Percentiles rank a stretch among this genome's conserved stretches.
These are phyloP conservation scores for Staphylotrichum longicolle DNA, from an alignment of 495 filamentous ascomycete species.

Conservation along the genomic window DNA sequence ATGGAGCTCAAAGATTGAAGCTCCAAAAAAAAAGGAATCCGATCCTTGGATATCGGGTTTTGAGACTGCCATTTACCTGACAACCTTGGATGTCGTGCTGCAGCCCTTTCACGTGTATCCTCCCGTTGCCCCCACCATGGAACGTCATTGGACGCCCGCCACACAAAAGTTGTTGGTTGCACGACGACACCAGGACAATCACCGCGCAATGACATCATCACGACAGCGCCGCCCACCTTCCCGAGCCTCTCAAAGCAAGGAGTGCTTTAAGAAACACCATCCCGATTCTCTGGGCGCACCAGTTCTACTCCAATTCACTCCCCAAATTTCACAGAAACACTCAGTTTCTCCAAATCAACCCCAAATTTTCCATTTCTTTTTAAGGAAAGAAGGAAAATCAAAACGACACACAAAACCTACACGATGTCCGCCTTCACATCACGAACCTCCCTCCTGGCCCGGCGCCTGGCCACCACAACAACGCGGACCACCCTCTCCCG, in stretches of 20 bases:
- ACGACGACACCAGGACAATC: constrained; percentile 4
- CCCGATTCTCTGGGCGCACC: background rate
- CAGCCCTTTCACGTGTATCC: background rate
- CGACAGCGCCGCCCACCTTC: background rate
- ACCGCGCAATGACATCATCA: constrained; percentile 32
- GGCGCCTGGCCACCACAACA: constrained; percentile 37
- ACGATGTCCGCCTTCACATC: constrained; percentile 52
- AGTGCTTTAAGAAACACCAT: no score
- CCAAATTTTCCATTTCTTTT: background rate
- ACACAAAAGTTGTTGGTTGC: background rate
- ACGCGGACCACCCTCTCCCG: constrained; percentile 29
- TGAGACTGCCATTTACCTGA: no score
- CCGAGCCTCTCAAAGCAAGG: no score
- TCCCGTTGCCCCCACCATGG: constrained; percentile 14
- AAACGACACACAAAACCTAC: constrained; percentile 23
- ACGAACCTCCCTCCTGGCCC: constrained; percentile 27
- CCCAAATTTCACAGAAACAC: background rate
- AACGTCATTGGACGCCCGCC: constrained; percentile 18
- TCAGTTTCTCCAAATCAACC: background rate
- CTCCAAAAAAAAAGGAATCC: no score
- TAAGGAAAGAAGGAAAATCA: constrained; percentile 16
- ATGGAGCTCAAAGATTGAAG: no score
- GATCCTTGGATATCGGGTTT: no score
- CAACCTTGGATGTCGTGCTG: background rate
- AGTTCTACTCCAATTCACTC: constrained; percentile 1